Base-by-base conservation (phyloP, 345 rosid species). In the Turritis glabra region DNA sequence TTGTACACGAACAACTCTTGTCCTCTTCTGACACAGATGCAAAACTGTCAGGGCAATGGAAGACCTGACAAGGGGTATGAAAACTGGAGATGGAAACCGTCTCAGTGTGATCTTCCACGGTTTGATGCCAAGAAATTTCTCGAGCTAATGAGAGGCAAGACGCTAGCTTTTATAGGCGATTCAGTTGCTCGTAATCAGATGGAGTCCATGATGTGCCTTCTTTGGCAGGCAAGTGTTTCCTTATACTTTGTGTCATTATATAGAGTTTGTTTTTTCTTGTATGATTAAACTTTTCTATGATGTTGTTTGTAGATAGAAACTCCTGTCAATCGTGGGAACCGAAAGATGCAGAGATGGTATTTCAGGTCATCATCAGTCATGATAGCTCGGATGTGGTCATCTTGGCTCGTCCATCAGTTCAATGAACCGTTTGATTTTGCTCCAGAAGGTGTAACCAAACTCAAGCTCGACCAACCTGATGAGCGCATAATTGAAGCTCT, bases 181-280 rank as follows among this genome's bases (percentile, higher is more conserved):
- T 92, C 96, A 30, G 97, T 95, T 63, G 98, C 99, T 77, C 96
- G 97, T 68, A 95, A 95, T 72, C 99, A 95, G 81, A 92, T 92
- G 98, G 99, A 95, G 69, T 90, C 99, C 19, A 80, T 95, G 89
- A 32, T 93, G 77, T 93, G 98, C 80, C 90, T 93, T 85, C 96
- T 93, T 38, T 93, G 97, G 97, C 98, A 89, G 97, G 98, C 77
- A 80, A 86, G 86, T 83, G 82, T 80, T 43, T 75, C 9, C 25
- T 29, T 43, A 8, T 66, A 29, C 44, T 50, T 35, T 51, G 46
- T 30, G 3, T 46, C 69, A 48, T 30, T 29, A 12, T 22, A 21
- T 13, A 37, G 11, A 41, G 19, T 65, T 41, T 55, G 6, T 25
- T 38, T 50, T 18, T 13, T 61, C 14, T 26, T 72, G 6, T 25